Evolutionary conservation across 2,329 filamentous ascomycete species (phyloP), one percentile per base, ranked within the genome.

Genomic region (Paramyrothecium sp.): DNA sequence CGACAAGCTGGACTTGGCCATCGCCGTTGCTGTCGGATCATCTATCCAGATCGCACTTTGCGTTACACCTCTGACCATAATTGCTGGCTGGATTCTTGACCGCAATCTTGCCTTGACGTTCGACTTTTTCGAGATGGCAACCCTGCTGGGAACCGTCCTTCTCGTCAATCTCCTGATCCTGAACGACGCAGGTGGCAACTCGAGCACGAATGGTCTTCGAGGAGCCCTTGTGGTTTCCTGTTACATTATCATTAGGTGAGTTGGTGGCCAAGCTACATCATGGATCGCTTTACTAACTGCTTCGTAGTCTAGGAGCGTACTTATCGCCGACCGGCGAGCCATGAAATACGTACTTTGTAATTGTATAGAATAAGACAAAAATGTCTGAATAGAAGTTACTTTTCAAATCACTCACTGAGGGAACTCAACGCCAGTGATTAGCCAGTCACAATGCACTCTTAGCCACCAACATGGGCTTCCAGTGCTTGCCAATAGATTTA

Each of bases 121-220:
- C 72, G 88, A 88, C 64, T 81, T 87, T 38, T 92, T 92, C 67
- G 89, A 92, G 74, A 91, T 89, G 1, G 85, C 90, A 20, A 85
- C 87, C 41, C 81, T 92, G 65, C 89, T 91, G 65, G 83, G 89
- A 4, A 85, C 81, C 3, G 87, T 89, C 3, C 78, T 91, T 58
- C 83, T 92, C 51, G 89, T 91, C 65, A 91, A 90, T 70, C 87
- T 91, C 63, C 75, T 92, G n/a, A 88, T 92, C 55, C 80, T 89
- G 26, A 88, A 90, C 63, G 89, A 89, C 16, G 81, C 88, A 61
- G 87, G 82, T 65, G 89, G 89, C 65, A 89, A 88, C 61, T 79
- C 91, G 2, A 67, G 66, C 55, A 60, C 87, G 0, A 71, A 67
- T 3, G 71, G 72, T 1, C 49, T 75, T 7, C 74, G 90, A 70